Evolutionary conservation across 352 stramenopile species (phyloP).

Genomic region (Phytophthora quininea): DNA sequence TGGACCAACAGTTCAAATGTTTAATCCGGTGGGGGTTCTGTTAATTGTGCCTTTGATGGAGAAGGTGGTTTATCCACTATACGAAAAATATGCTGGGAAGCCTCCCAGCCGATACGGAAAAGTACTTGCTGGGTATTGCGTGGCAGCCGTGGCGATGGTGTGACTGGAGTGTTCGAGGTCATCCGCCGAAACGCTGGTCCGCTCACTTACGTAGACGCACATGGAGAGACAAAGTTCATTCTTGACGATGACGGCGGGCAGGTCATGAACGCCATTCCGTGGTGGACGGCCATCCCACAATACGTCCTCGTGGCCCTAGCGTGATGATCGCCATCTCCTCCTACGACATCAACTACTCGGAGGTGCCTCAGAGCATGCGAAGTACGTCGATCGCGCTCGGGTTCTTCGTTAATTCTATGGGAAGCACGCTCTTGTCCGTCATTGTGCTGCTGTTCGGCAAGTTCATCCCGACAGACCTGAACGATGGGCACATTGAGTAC

Average conservation of each 20-base stretch:
- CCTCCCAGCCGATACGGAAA: slow-evolving; percentile 42
- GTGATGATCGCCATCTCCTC: slow-evolving; percentile 40
- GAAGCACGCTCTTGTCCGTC: too few relatives aligned
- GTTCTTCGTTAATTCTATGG: too few relatives aligned
- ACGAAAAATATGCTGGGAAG: slow-evolving; percentile 18
- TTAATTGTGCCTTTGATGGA: slow-evolving; percentile 42
- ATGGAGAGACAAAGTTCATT: slow-evolving; percentile 20
- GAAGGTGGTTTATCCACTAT: slow-evolving; percentile 37
- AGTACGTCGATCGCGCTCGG: too few relatives aligned
- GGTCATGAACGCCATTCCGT: slow-evolving; percentile 13
- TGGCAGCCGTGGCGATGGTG: slow-evolving; percentile 42
- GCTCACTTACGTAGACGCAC: slow-evolving; percentile 19
- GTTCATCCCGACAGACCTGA: slow-evolving; percentile 10
- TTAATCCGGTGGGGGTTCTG: slow-evolving; percentile 41
- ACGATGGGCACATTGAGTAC: slow-evolving; percentile 38
- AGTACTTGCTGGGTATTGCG: slow-evolving; percentile 33
- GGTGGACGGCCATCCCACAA: slow-evolving; percentile 34
- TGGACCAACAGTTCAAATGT: slow-evolving; percentile 52
- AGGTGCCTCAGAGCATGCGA: too few relatives aligned
- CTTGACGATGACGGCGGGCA: slow-evolving; percentile 32
- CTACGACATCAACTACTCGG: slow-evolving; percentile 9
- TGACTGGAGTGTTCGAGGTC: slow-evolving; percentile 41
- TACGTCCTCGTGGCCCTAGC: slow-evolving; percentile 43
- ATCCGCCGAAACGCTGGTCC: slow-evolving; percentile 25
- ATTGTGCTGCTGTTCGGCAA: too few relatives aligned